Conservation (phyloP, 2,329 filamentous ascomycete species). For the Alternaria sp. region DNA sequence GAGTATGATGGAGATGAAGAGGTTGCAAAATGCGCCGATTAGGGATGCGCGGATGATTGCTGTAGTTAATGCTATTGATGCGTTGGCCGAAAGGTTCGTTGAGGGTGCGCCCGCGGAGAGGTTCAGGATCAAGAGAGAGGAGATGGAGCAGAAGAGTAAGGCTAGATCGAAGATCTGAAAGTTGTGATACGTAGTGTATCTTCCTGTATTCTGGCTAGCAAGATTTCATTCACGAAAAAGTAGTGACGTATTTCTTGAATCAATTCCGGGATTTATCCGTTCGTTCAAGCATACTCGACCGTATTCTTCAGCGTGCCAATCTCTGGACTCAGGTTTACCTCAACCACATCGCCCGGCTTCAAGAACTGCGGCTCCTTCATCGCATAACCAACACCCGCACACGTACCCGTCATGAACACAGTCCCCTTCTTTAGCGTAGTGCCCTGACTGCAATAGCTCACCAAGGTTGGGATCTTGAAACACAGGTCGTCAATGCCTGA, state of each 20-base stretch:
- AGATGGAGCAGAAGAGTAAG: conserved; percentile 48
- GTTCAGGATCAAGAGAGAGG: conserved; percentile 54
- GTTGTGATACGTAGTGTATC: not conserved
- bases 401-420: conserved; percentile 62
- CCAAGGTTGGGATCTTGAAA: conserved; percentile 57
- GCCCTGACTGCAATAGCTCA: conserved; percentile 58
- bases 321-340: conserved; percentile 41
- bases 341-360: conserved; percentile 46
- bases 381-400: conserved; percentile 52
- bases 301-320: conserved; percentile 47
- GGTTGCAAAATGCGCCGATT: conserved; percentile 59
- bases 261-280: not conserved
- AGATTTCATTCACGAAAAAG: not conserved
- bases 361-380: conserved; percentile 52
- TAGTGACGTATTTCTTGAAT: not conserved
- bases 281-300: conserved; percentile 39
- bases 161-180: conserved; percentile 40
- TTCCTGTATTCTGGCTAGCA: not conserved
- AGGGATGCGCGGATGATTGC: conserved; percentile 57
- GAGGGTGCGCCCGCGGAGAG: conserved; percentile 57
- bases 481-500: conserved; percentile 59
- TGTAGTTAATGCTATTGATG: conserved; percentile 59
- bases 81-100: conserved; percentile 60
- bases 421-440: conserved; percentile 58
- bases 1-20: conserved; percentile 63